A percentile compares a stretch with the other conserved stretches of the same genome.
These are phyloP conservation scores for Triticum monococcum DNA, from an alignment of 176 grass and related monocot genomes.

Conservation along the genomic window DNA sequence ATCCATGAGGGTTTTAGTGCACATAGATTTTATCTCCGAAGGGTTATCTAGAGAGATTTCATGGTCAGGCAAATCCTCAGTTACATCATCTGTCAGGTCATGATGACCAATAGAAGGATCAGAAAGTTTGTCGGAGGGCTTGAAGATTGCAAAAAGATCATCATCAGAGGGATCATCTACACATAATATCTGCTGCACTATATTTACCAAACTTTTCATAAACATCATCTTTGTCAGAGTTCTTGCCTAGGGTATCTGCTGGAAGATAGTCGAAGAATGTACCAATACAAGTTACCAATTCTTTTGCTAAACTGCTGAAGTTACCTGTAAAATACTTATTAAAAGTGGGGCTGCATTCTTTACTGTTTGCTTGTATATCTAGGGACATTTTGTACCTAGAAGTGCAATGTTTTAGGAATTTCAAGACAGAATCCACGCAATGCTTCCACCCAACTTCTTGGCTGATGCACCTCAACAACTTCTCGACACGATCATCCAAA, in stretches of 20 bases:
- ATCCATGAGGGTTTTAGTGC: slow-evolving; percentile 50
- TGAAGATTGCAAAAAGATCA: slow-evolving; percentile 46
- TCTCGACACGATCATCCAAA: slow-evolving; percentile 58
- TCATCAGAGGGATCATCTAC: slow-evolving; percentile 39
- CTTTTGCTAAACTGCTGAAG: slow-evolving; percentile 30
- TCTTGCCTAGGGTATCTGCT: slow-evolving; percentile 35
- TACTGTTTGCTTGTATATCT: slow-evolving; percentile 4
- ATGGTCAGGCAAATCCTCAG: slow-evolving; percentile 25
- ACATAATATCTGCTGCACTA: slow-evolving; percentile 35
- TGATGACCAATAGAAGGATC: slow-evolving; percentile 31
- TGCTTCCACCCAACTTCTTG: slow-evolving; percentile 49
- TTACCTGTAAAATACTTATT: slow-evolving; percentile 43
- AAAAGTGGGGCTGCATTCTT: slow-evolving; percentile 26
- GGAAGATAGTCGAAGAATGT: slow-evolving; percentile 56
- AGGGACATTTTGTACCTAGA: slow-evolving; percentile 43
- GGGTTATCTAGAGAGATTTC: slow-evolving; percentile 35
- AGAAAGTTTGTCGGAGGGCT: slow-evolving; percentile 26
- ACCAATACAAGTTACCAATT: slow-evolving; percentile 37
- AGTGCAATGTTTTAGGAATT: slow-evolving; percentile 48
- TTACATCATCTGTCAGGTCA: slow-evolving; percentile 32
- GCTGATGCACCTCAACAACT: slow-evolving; percentile 39
- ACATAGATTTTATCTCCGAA: slow-evolving; percentile 46
- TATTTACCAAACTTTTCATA: slow-evolving; percentile 40
- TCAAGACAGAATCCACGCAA: slow-evolving; percentile 36
- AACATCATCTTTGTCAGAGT: slow-evolving; percentile 42